Conservation (phyloP, 148 eudicot genomes). For the Rhododendron simsii region DNA sequence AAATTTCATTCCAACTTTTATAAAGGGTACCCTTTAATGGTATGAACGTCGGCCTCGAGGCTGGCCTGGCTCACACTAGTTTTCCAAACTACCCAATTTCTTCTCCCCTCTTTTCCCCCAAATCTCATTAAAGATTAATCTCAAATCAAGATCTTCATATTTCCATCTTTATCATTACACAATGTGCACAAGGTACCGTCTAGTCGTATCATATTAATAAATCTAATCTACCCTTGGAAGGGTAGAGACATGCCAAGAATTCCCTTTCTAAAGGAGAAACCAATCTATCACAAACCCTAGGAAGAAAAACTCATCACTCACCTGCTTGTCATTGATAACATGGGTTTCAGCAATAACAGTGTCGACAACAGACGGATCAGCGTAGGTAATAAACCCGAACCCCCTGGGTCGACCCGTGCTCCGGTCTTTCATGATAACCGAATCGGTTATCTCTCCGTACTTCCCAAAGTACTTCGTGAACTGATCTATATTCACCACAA, state of each 20-base stretch:
- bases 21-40: too few species aligned
- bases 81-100: too few species aligned
- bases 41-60: too few species aligned
- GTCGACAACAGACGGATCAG: conserved; percentile 64
- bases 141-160: not conserved
- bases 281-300: not conserved
- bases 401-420: conserved; percentile 65
- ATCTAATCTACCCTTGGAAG: not conserved
- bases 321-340: conserved; percentile 61
- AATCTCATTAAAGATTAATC: not conserved
- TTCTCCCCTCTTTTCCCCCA: not conserved
- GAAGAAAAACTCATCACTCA: not conserved
- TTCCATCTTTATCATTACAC: not conserved
- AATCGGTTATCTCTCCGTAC: conserved; percentile 72
- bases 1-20: too few species aligned
- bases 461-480: conserved; percentile 65
- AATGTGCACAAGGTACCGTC: not conserved
- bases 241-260: not conserved
- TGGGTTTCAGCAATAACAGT: conserved; percentile 60
- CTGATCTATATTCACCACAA: conserved; percentile 28
- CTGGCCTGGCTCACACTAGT: too few species aligned
- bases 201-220: too few species aligned
- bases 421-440: conserved; percentile 74
- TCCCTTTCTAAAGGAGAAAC: not conserved
- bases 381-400: conserved; percentile 66